Percentiles rank a stretch among this genome's conserved stretches.
Evolutionary conservation across 2,329 filamentous ascomycete genomes (phyloP).

Genomic region (Arthrobotrys conoides): DNA sequence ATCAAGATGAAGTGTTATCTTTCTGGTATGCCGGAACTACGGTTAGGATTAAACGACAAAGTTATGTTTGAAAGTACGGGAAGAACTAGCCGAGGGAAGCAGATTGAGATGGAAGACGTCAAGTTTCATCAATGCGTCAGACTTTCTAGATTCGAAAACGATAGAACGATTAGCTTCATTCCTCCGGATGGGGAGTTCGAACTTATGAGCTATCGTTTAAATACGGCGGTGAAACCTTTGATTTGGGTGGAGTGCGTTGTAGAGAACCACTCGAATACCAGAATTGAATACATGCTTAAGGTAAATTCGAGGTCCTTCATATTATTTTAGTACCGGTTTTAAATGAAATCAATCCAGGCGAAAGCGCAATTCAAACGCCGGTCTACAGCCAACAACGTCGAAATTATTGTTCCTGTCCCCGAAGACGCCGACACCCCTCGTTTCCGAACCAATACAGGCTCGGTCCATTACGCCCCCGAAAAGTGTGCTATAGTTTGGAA

Average conservation of each 20-base stretch:
- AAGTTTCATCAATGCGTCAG: constrained; percentile 99
- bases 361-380: constrained; percentile 98
- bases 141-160: constrained; percentile 96
- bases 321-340: not conserved
- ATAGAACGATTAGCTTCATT: constrained; percentile 98
- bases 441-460: constrained; percentile 97
- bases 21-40: constrained; percentile 96
- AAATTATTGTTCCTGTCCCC: constrained; percentile 96
- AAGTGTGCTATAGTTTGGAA: constrained; percentile 99
- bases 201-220: constrained; percentile 98
- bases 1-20: constrained; percentile 99
- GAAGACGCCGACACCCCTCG: constrained; percentile 96
- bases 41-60: constrained; percentile 96
- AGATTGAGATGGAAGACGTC: constrained; percentile 99
- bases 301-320: constrained; percentile 65
- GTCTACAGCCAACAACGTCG: constrained; percentile 98
- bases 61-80: constrained; percentile 99
- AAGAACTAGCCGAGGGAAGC: constrained; percentile 91
- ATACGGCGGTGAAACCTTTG: constrained; percentile 92
- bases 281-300: constrained; percentile 99
- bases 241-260: constrained; percentile 99
- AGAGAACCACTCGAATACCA: constrained; percentile 92
- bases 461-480: constrained; percentile 96
- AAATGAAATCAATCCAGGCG: constrained; percentile 70
- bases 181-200: constrained; percentile 98